Base-by-base conservation (phyloP, 257 asterid genomes). In the Lycium barbarum region DNA sequence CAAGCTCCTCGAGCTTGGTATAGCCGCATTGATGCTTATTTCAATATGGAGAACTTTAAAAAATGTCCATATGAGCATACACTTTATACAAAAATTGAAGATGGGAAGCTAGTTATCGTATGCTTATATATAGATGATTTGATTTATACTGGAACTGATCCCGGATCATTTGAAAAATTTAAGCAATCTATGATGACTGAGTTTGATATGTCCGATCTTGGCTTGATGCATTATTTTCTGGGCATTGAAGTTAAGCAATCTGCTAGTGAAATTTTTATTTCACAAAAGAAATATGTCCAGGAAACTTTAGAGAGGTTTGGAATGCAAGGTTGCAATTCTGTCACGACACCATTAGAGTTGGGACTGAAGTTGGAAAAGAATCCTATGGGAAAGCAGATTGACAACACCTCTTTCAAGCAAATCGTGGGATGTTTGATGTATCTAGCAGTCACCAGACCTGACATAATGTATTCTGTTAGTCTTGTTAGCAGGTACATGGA, bases 1-100 rank as follows among this genome's bases (percentile, higher is more conserved):
- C 80, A 67, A 63, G 83, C 78, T 3, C 78, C 79, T 0, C 0
- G 68, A n/a, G 71, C 88, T 53, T 85, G 80, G 85, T 85, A 66
- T 72, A 84, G 80, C 9, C 49, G 43, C 1, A 84, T 79, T n/a
- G 70, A 79, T 55, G 74, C 79, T 3, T 38, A 17, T 72, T 72
- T 40, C 20, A 5, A 0, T 17, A 72, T 1, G 20, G 7, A 0
- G 6, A 15, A 5, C 43, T 38, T 43, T 10, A 83, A 43, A n/a
- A 83, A 9, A 12, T 61, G 85, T 26, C n/a, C 9, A 11, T 74
- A 47, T n/a, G 84, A 86, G 78, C 61, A 55, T 14, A 83, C 18
- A 76, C 76, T 4, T 66, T 83, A 17, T 84, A 65, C n/a, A 43
- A 40, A 14, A 79, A 84, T 14, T 40, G 62, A 45, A 86, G 84